These are phyloP conservation scores for Chaetomiaceae sp. DNA, from an alignment of 2,329 filamentous ascomycete genomes.

Conservation along the genomic window DNA sequence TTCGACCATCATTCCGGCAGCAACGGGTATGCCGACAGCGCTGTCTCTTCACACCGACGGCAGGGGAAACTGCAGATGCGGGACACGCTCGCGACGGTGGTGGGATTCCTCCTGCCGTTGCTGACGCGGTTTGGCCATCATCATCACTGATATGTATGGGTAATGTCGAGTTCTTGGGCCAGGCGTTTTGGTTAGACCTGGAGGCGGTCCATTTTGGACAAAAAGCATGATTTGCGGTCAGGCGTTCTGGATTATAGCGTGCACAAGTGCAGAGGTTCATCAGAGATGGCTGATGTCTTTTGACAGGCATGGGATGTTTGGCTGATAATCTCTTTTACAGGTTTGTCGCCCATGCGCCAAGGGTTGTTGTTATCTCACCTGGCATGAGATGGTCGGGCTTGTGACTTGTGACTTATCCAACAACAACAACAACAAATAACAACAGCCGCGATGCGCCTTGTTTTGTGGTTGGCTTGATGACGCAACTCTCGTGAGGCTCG, in stretches of 20 bases:
- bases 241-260: slow-evolving; percentile 11
- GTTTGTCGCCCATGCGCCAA: too few relatives aligned
- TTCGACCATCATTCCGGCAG: slow-evolving; percentile 47
- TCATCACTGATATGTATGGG: slow-evolving; percentile 42
- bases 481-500: neutral
- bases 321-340: too few relatives aligned
- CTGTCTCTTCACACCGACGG: slow-evolving; percentile 43
- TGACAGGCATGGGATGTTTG: too few relatives aligned
- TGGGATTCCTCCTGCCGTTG: slow-evolving; percentile 73
- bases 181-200: slow-evolving; percentile 20
- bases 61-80: slow-evolving; percentile 57
- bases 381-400: too few relatives aligned
- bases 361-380: too few relatives aligned
- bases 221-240: neutral
- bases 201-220: too few relatives aligned
- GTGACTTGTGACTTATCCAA: too few relatives aligned
- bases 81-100: slow-evolving; percentile 66
- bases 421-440: too few relatives aligned
- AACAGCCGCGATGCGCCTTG: too few relatives aligned
- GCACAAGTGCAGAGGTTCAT: too few relatives aligned
- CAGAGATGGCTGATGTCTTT: too few relatives aligned
- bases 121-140: slow-evolving; percentile 75
- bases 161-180: neutral
- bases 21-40: slow-evolving; percentile 54
- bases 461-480: too few relatives aligned